Percentiles rank a stretch among this genome's conserved stretches.
Evolutionary conservation across 73 alveolate genomes (phyloP).

Genomic region (Symbiodinium natans): DNA sequence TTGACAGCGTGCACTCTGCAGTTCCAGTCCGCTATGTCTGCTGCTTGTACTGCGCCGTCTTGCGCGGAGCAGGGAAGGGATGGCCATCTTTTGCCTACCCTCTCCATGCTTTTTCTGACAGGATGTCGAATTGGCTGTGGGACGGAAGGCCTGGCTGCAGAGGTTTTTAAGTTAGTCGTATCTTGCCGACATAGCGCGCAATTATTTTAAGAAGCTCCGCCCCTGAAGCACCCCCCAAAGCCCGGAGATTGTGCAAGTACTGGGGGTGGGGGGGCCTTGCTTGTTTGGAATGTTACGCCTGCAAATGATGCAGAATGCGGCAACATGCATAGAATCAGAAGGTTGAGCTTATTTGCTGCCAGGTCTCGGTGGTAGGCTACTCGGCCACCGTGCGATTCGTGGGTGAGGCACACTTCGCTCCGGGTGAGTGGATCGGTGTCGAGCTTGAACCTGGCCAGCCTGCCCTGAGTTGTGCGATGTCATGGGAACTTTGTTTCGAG

Average conservation of each 20-base stretch:
- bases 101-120: background rate
- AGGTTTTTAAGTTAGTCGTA: too few relatives aligned
- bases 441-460: constrained; percentile 97
- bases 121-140: background rate
- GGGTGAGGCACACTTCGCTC: constrained; percentile 97
- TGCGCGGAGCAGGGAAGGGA: too few relatives aligned
- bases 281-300: background rate
- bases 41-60: too few relatives aligned
- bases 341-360: background rate
- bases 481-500: too few relatives aligned
- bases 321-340: background rate
- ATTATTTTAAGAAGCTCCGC: too few relatives aligned
- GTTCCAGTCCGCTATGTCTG: too few relatives aligned
- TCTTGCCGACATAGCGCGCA: too few relatives aligned
- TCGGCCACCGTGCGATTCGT: constrained; percentile 98
- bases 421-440: constrained; percentile 99
- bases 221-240: too few relatives aligned
- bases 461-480: background rate
- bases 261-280: background rate
- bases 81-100: too few relatives aligned
- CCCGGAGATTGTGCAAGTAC: background rate
- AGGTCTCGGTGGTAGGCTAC: constrained; percentile 80
- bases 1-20: too few relatives aligned
- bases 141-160: background rate
- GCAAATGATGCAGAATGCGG: background rate